Conservation (phyloP, 176 grass and related monocot species). For the Avena eriantha region DNA sequence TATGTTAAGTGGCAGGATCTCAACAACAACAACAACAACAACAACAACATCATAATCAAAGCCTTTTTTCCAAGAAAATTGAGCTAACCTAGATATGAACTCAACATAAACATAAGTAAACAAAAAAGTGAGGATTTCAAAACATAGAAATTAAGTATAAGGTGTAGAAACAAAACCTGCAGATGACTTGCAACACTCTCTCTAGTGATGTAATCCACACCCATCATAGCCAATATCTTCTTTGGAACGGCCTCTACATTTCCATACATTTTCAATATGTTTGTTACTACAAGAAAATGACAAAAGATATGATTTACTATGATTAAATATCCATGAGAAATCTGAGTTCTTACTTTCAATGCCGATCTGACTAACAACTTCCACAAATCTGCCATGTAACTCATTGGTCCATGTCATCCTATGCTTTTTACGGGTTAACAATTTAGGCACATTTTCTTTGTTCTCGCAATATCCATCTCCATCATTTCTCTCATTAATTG, state of each 20-base stretch:
- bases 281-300: neutral
- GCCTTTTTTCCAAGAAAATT: too few species aligned
- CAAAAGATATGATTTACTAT: neutral
- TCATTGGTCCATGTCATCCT: constrained; percentile 55
- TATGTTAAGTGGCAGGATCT: too few species aligned
- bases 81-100: too few species aligned
- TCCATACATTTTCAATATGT: constrained; percentile 21
- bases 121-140: neutral
- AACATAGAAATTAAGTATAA: neutral
- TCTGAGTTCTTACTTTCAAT: constrained; percentile 58
- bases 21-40: too few species aligned
- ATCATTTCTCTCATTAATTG: neutral
- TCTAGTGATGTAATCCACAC: constrained; percentile 61
- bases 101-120: too few species aligned
- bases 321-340: neutral
- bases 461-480: constrained; percentile 23
- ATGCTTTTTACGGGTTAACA: constrained; percentile 42
- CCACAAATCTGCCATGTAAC: constrained; percentile 60
- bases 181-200: constrained; percentile 82
- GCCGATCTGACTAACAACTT: constrained; percentile 53
- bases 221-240: constrained; percentile 72
- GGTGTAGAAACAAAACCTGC: constrained; percentile 53
- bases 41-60: too few species aligned
- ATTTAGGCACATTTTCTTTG: neutral
- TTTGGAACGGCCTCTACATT: constrained; percentile 72